phyloP scores from a whole-genome alignment of 345 rosid species.

The Eucalyptus leucophloia region DNA sequence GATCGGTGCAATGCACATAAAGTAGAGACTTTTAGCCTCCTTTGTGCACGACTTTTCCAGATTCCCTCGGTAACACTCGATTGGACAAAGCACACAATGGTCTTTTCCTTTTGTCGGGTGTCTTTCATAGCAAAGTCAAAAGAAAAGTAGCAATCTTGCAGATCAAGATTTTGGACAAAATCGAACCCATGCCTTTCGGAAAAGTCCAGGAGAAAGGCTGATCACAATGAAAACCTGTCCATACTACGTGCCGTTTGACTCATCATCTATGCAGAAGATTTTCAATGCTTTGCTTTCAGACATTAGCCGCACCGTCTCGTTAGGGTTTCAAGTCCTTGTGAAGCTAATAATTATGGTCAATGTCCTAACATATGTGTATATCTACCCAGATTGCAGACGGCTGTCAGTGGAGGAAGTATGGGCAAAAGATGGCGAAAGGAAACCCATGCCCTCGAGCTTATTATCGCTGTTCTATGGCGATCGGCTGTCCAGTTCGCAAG shows the following conservation, averaged over 20 bases:
- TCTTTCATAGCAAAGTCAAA: not conserved
- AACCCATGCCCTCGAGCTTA: conserved; percentile 60
- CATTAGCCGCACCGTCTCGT: not conserved
- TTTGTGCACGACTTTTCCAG: not conserved
- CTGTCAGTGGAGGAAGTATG: conserved; percentile 58
- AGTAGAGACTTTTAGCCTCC: not conserved
- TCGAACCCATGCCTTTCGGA: not conserved
- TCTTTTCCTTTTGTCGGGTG: not conserved
- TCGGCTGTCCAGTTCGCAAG: conserved; percentile 51
- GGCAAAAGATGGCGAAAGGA: conserved; percentile 59
- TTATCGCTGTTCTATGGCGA: conserved; percentile 50
- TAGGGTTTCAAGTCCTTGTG: not conserved
- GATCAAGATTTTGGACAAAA: not conserved
- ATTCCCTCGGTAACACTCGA: not conserved
- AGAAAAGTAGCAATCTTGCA: not conserved
- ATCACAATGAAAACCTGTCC: not conserved
- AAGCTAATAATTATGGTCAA: not conserved
- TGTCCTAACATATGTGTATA: not conserved
- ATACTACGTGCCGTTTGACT: not conserved
- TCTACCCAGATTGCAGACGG: conserved; percentile 39
- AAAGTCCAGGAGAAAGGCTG: not conserved
- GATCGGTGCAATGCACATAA: not conserved
- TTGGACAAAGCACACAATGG: not conserved
- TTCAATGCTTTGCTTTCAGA: not conserved
- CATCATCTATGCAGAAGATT: not conserved